Evolutionary conservation across 2,329 filamentous ascomycete genomes (phyloP), one percentile per base, ranked within the genome.

Genomic region (Clonostachys chloroleuca): DNA sequence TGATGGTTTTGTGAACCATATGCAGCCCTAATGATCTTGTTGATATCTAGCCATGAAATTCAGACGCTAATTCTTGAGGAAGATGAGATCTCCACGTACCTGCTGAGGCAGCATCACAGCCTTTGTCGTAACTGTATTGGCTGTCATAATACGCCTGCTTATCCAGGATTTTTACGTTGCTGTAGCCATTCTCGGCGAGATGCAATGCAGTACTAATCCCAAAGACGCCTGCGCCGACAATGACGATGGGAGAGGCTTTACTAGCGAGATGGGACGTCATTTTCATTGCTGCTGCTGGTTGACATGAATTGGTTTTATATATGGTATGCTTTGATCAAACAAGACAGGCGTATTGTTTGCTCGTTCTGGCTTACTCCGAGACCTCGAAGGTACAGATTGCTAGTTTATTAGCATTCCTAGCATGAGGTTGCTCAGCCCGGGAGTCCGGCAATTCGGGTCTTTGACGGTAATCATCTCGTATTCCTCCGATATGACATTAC

Each of bases 81-180:
- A 24, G 20, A 24, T 24, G 20, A 8, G 20, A 24, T 24, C 20
- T 24, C 20, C 20, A 24, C 47, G 47, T 44, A 67, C 64, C 67
- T 46, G 71, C 69, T 6, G 69, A 73, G 0, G 73, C 72, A 3
- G 63, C 65, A 53, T 74, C 70, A 43, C 66, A 65, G 20, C 73
- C 73, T 2, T 58, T 50, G 2, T 59, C 51, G 47, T 69, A 71
- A 6, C 67, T 65, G 45, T 77, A 77, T 0, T 55, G 55, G 1
- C 60, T 59, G 35, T 66, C 47, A 13, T 70, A 61, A 34, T 74
- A 54, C 63, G 17, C 67, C 52, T 77, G 70, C 51, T 65, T 66
- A 54, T 80, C 75, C 33, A 79, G 63, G 9, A 79, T 65, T 10
- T 66, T 76, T 24, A 78, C 62, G 49, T 72, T 63, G 6, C 17